Conservation (phyloP, 208 protist genomes). For the Herpetomonas samuelpessoai region DNA sequence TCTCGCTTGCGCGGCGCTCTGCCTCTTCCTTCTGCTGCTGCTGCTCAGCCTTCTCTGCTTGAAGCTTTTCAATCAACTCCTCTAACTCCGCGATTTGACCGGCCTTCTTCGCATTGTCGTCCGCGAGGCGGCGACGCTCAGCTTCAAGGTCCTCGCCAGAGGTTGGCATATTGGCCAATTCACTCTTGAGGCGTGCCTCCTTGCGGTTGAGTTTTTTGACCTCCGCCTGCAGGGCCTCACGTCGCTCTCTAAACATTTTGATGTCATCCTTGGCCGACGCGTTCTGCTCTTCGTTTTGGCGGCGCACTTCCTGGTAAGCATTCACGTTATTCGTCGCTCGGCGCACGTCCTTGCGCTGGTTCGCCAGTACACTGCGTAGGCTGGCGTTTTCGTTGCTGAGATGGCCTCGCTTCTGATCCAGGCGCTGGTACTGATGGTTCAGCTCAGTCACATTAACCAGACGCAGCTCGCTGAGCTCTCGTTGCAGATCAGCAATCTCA, state of each 20-base stretch:
- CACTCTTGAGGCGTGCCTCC: slow-evolving; percentile 43
- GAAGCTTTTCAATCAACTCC: slow-evolving; percentile 44
- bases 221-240: slow-evolving; percentile 43
- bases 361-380: slow-evolving; percentile 72
- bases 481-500: slow-evolving; percentile 51
- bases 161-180: slow-evolving; percentile 33
- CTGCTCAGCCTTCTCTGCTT: slow-evolving; percentile 30
- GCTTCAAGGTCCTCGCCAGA: slow-evolving; percentile 25
- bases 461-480: slow-evolving; percentile 49
- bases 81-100: slow-evolving; percentile 17
- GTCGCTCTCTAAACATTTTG: slow-evolving; percentile 60
- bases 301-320: slow-evolving; percentile 49
- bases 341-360: slow-evolving; percentile 69
- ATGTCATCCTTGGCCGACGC: slow-evolving; percentile 54
- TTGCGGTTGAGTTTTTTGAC: slow-evolving; percentile 23
- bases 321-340: slow-evolving; percentile 49
- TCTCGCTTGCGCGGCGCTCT: background rate
- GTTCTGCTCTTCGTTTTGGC: slow-evolving; percentile 65
- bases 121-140: slow-evolving; percentile 28
- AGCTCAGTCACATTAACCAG: slow-evolving; percentile 62
- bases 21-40: slow-evolving; percentile 10
- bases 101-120: slow-evolving; percentile 43
- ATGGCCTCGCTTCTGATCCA: slow-evolving; percentile 55
- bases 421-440: slow-evolving; percentile 59
- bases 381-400: slow-evolving; percentile 75